phyloP scores from a whole-genome alignment of 768 basidiomycete genomes.

The Scleroderma bovista region DNA sequence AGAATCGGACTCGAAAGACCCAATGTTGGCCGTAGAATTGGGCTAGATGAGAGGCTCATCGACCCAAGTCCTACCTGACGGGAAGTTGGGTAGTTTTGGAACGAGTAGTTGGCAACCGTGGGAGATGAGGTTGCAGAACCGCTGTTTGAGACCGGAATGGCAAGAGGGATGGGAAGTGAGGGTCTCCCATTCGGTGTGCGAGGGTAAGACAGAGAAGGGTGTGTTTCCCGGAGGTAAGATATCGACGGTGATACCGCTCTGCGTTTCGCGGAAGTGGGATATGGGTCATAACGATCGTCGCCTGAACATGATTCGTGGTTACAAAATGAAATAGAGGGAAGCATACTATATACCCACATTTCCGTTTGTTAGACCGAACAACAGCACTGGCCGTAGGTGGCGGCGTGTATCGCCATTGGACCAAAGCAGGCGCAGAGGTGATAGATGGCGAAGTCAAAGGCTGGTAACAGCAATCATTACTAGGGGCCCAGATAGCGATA shows the following conservation, averaged over 20 bases:
- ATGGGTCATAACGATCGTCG: constrained; percentile 83
- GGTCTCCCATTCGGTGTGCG: constrained; percentile 49
- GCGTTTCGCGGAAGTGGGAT: constrained; percentile 70
- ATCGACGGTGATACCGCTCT: constrained; percentile 81
- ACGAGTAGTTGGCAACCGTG: constrained; percentile 49
- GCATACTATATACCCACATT: constrained; percentile 44
- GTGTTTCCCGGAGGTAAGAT: constrained; percentile 58
- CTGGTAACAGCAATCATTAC: constrained; percentile 25
- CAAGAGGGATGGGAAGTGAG: constrained; percentile 64
- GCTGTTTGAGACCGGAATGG: constrained; percentile 49
- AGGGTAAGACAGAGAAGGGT: constrained; percentile 41
- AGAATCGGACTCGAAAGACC: constrained; percentile 74
- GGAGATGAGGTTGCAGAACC: constrained; percentile 73
- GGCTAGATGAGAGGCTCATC: constrained; percentile 62
- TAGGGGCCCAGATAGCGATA: constrained; percentile 8
- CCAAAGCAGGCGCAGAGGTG: constrained; percentile 46
- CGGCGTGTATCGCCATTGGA: constrained; percentile 78
- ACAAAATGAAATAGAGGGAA: neutral
- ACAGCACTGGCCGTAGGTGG: constrained; percentile 73
- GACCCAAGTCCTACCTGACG: constrained; percentile 33
- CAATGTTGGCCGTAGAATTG: constrained; percentile 66
- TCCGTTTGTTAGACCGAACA: constrained; percentile 78
- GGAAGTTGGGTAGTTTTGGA: constrained; percentile 35
- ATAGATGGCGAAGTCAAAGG: constrained; percentile 59
- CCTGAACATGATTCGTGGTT: constrained; percentile 43